Evolutionary conservation across 306 rosid species (phyloP), one percentile per base, ranked within the genome.

Genomic region (Canavalia gladiata): DNA sequence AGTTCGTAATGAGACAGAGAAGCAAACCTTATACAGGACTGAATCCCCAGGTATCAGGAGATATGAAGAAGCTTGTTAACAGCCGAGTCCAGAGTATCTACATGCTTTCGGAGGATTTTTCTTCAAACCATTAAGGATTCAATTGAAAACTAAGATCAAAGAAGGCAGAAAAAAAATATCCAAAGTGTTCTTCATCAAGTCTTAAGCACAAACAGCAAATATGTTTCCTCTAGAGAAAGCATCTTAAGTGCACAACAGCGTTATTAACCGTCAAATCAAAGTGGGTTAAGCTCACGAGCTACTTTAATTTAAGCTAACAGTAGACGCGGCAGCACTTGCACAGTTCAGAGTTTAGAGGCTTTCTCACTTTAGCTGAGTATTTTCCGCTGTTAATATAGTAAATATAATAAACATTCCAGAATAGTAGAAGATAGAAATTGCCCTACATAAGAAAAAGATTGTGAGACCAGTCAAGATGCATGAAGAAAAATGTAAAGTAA

Each of bases 1-100:
- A 64, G 64, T 31, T 37, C n/a, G 81, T 41, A n/a, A 57, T 50
- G 67, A 35, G 6, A 67, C 42, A 79, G 56, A 49, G 77, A 79
- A 67, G 45, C 62, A 51, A 39, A 74, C 84, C 83, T 79, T 73
- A 31, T 30, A 49, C 45, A 56, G n/a, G 65, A 71, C 68, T 8
- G 76, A 59, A 78, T 62, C 65, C 71, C 12, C 7, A 25, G 2
- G 64, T 30, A 37, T 91, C 91, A 93, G 29, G 99, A 90, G 81
- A 89, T 72, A 46, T 87, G 89, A 68, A 93, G 88, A 72, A 89
- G 90, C 89, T 57, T 91, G 93, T 87, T 90, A 60, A 93, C 99
- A 37, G 93, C 96, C 0, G 90, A 81, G 80, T 90, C 97, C 51
- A 93, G 82, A 76, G 87, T 85, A 81, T 93, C 98, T 0, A 90